Conservation (phyloP, 305 asterid genomes). For the Euphrasia arctica region DNA sequence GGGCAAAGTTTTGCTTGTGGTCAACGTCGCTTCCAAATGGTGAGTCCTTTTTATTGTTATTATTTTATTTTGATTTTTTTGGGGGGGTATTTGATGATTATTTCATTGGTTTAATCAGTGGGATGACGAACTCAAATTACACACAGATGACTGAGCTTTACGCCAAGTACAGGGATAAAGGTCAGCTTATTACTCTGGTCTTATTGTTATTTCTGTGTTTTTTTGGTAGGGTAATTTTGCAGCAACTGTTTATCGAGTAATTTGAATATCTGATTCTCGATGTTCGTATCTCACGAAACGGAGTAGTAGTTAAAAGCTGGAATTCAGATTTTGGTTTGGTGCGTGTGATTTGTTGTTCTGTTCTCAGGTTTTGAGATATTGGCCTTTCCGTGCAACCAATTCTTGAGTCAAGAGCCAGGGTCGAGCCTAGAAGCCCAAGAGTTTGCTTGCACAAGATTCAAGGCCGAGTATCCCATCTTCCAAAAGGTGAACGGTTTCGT, state of each 20-base stretch:
- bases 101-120: conserved; percentile 59
- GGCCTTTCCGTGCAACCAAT: conserved; percentile 97
- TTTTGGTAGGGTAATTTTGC: conserved; percentile 18
- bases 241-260: neutral
- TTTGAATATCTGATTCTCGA: neutral
- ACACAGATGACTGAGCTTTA: conserved; percentile 74
- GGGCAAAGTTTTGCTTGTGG: conserved; percentile 89
- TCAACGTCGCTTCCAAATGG: conserved; percentile 99
- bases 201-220: neutral
- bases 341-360: conserved; percentile 12
- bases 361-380: conserved; percentile 75
- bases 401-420: conserved; percentile 90
- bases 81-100: conserved; percentile 23
- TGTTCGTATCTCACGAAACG: neutral
- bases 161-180: conserved; percentile 66
- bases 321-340: conserved; percentile 6
- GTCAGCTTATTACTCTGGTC: conserved; percentile 30
- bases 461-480: conserved; percentile 90
- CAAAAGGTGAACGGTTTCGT: conserved; percentile 53
- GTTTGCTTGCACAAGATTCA: conserved; percentile 89
- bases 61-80: neutral
- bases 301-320: neutral
- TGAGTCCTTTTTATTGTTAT: conserved; percentile 25
- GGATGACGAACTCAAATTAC: conserved; percentile 79
- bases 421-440: conserved; percentile 72